These are phyloP conservation scores for Cryoendolithus antarcticus DNA, from an alignment of 2,329 filamentous ascomycete species.

Conservation along the genomic window DNA sequence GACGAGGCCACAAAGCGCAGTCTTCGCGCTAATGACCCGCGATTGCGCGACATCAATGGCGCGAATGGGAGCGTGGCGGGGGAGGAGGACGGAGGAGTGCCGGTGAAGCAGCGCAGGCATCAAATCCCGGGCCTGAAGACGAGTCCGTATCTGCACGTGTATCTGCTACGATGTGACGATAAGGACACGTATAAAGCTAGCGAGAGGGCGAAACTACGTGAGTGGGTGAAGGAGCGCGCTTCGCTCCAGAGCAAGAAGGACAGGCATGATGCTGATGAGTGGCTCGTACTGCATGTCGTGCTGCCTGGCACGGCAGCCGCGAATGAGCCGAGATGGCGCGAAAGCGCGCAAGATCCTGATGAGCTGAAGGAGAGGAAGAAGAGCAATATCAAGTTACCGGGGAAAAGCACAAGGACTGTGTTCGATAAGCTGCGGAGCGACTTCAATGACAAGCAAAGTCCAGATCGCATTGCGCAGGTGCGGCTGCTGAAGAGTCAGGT, in stretches of 20 bases:
- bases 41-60: slow-evolving; percentile 10
- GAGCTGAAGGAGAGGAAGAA: slow-evolving; percentile 52
- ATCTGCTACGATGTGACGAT: slow-evolving; percentile 85
- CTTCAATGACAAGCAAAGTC: slow-evolving; percentile 69
- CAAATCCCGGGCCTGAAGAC: slow-evolving; percentile 89
- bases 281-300: slow-evolving; percentile 86
- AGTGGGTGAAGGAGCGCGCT: slow-evolving; percentile 78
- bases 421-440: slow-evolving; percentile 83
- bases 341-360: slow-evolving; percentile 36
- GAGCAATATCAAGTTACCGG: slow-evolving; percentile 60
- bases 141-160: slow-evolving; percentile 86
- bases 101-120: slow-evolving; percentile 55
- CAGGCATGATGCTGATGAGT: slow-evolving; percentile 93
- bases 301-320: slow-evolving; percentile 73
- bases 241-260: slow-evolving; percentile 60
- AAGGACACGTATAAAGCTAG: slow-evolving; percentile 83
- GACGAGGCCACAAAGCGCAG: slow-evolving; percentile 15
- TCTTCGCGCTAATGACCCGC: slow-evolving; percentile 8
- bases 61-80: slow-evolving; percentile 12
- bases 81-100: not conserved
- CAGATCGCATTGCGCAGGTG: slow-evolving; percentile 76
- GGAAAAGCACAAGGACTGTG: slow-evolving; percentile 65
- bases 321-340: slow-evolving; percentile 57
- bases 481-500: slow-evolving; percentile 48
- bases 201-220: slow-evolving; percentile 64